Evolutionary conservation across 2,329 filamentous ascomycete genomes (phyloP), one percentile per base, ranked within the genome.

Genomic region (Chaetomiaceae sp.): DNA sequence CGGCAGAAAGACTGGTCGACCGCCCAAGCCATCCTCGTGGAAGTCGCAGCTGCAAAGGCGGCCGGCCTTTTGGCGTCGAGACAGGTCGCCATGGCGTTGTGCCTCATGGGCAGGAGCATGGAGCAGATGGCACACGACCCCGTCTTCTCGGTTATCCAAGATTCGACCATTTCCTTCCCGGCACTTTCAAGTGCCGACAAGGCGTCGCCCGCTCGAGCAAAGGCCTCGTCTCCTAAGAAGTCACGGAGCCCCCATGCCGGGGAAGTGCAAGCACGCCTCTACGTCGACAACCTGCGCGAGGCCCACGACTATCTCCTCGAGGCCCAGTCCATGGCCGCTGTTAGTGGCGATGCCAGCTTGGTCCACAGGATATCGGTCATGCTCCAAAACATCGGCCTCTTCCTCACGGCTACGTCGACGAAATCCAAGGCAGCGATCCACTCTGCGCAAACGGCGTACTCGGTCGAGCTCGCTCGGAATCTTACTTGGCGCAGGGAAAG

Each of bases 81-180:
- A 53, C 80, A 83, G 36, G 76, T 89, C 51, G 77, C 82, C 11
- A 82, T 81, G 53, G 88, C 87, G 19, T 83, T 83, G 50, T 82
- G 86, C 42, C 79, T 88, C 39, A 75, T 90, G 55, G 78, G 82
- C 15, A 80, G 87, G 67, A 87, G 85, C 57, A 76, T 87, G 63
- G 82, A 86, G 43, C 79, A 86, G 63, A 88, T 96, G 75, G 80
- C 84, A 12, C 79, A 81, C 4, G 89, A 96, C 68, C 85, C 91
- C 3, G 87, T 94, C 3, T 95, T 92, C 68, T 95, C 89, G 17
- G 88, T 92, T 9, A 80, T 97, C 15, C 89, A 92, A 42, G 94
- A 99, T 64, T 96, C 94, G 0, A 96, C 91, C 0, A 84, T 96
- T 23, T 95, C 91, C 0, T 87, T 92, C 55, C 90, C 91, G 1